A percentile compares a stretch with the other conserved stretches of the same genome.
phyloP scores from a whole-genome alignment of 108 stramenopile genomes.

The Discostella pseudostelligera region DNA sequence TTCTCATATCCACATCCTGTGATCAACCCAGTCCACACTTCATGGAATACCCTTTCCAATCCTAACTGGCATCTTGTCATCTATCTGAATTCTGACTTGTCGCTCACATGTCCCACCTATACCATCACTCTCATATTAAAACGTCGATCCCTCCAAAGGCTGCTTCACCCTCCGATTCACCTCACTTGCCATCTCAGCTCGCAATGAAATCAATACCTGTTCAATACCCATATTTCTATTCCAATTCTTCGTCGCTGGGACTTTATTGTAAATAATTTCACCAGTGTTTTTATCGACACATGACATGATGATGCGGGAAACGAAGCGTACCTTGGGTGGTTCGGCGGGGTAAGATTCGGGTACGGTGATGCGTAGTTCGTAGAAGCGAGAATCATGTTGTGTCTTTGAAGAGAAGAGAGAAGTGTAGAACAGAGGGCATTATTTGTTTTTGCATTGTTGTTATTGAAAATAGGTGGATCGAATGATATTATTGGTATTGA shows the following conservation, averaged over 20 bases:
- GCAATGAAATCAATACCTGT: constrained; percentile 69
- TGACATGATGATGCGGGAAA: constrained; percentile 92
- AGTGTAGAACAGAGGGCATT: not conserved
- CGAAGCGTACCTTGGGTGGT: constrained; percentile 89
- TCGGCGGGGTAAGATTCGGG: constrained; percentile 90
- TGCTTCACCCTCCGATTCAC: constrained; percentile 78
- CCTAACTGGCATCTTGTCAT: not conserved
- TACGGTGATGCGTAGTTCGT: constrained; percentile 88
- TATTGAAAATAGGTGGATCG: too few species aligned
- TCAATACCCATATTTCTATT: constrained; percentile 90
- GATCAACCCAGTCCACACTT: too few species aligned
- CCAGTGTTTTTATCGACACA: constrained; percentile 89
- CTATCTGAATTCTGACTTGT: not conserved
- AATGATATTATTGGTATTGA: too few species aligned
- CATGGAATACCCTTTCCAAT: too few species aligned
- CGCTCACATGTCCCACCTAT: not conserved
- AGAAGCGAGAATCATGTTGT: constrained; percentile 90
- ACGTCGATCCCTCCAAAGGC: constrained; percentile 75
- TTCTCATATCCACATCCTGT: too few species aligned
- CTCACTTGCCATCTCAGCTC: constrained; percentile 75
- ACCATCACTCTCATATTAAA: constrained; percentile 37
- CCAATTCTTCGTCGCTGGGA: constrained; percentile 83
- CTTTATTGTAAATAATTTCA: constrained; percentile 59
- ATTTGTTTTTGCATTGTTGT: too few species aligned
- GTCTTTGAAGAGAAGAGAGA: constrained; percentile 55